phyloP scores from a whole-genome alignment of 148 eudicot genomes.

The Chenopodium berlandieri region DNA sequence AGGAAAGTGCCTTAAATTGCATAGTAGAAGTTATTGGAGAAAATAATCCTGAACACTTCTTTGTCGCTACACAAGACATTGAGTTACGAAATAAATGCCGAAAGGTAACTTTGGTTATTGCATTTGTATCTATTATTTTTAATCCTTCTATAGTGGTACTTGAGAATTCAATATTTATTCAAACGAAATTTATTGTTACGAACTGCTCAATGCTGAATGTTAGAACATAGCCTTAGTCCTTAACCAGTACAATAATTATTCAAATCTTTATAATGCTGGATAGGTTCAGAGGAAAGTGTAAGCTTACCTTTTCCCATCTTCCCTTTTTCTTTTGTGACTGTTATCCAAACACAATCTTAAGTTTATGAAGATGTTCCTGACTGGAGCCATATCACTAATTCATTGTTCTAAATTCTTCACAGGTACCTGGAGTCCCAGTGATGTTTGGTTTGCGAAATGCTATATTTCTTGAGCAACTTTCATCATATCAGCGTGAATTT shows the following conservation, averaged over 20 bases:
- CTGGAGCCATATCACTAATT: background rate
- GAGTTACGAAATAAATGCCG: conserved; percentile 59
- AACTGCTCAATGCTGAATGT: no score
- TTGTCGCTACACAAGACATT: conserved; percentile 82
- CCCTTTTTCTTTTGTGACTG: no score
- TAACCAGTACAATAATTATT: no score
- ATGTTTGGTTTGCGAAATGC: conserved; percentile 78
- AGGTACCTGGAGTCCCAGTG: conserved; percentile 82
- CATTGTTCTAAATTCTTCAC: conserved; percentile 5
- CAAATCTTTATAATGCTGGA: no score
- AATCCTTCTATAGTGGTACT: background rate
- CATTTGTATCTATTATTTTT: background rate
- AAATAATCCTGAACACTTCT: conserved; percentile 80
- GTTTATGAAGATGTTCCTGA: conserved; percentile 3
- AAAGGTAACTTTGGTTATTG: conserved; percentile 38
- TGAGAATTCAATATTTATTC: background rate
- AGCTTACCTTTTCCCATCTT: no score
- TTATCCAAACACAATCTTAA: background rate
- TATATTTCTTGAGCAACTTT: conserved; percentile 62
- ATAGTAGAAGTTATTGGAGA: conserved; percentile 62
- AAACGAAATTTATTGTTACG: no score
- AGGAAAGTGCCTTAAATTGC: conserved; percentile 75
- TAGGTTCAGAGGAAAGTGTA: no score
- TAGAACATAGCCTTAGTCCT: no score
- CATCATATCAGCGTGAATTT: conserved; percentile 51